Base-by-base conservation (phyloP, 495 filamentous ascomycete genomes). In the Annulohypoxylon stygium region DNA sequence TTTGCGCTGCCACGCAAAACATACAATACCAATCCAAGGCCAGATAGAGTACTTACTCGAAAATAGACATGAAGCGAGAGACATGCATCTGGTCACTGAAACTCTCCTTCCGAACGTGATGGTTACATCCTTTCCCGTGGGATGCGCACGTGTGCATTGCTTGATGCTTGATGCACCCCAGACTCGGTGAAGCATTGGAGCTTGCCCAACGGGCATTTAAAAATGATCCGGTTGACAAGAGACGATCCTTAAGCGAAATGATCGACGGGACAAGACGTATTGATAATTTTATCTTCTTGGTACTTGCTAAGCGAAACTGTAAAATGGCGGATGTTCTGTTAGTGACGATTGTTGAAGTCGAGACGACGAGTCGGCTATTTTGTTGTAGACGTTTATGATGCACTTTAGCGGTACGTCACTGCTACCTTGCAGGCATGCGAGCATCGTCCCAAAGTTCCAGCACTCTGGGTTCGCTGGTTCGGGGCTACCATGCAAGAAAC, bases 91-190 rank as follows among this genome's bases (percentile, higher is more conserved):
- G 36, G 47, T 47, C 30, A 47, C 58, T 67, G 47, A 65, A 61
- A 66, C 14, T 25, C 41, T 33, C 30, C 57, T 71, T 70, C 53
- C 53, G 63, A 51, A 57, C 51, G 47, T 39, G 33, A 65, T 67
- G 64, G 72, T 75, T 64, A 68, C 72, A 75, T 71, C 59, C n/a
- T 71, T 36, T 65, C 64, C 72, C 72, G 72, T 61, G 14, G 62
- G 34, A 58, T 45, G 53, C 67, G 63, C 72, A 75, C 72, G 72
- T 75, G 72, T 68, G 72, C 63, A 55, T 64, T 45, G 62, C 67
- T 71, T 71, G 53, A 71, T 48, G 72, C 67, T 71, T 71, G 37
- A 75, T 39, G 72, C 54, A 71, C 67, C 72, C 72, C 72, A 37
- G 72, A 75, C 53, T 33, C 33, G 64, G 70, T 57, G 62, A 65